Base-by-base conservation (phyloP, 139 green algal genomes). In the Coccomyxa sp. region DNA sequence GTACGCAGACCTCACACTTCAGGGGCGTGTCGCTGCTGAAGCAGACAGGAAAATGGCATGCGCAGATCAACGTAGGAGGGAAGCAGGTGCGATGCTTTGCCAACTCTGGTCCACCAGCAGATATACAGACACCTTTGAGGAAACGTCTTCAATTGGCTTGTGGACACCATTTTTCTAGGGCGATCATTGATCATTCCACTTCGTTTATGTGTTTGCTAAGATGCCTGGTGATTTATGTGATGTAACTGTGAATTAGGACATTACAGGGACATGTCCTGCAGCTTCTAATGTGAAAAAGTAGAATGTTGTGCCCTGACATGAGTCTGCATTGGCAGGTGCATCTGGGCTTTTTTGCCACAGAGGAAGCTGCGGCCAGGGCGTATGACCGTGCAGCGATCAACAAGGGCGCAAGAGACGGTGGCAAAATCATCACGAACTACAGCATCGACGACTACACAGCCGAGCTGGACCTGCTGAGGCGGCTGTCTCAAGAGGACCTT, bases 41-140 rank as follows among this genome's bases (percentile, higher is more conserved):
- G n/a, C 87, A 85, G 58, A 92, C 87, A 7, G 81, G 82, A 17
- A 85, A 87, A 30, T 92, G 89, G 89, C 87, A 90, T 68, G 85
- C 89, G 27, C 89, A 92, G 81, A 89, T 92, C 76, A 88, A 88
- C n/a, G 67, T 89, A 23, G 85, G 60, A 28, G 87, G 87, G 30
- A 86, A 85, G 25, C 87, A 92, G 85, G 85, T 86, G 38, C 13
- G 76, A 12, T 60, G 25, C 1, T 15, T 66, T 25, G 21, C 25
- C 16, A 27, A 38, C 23, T 81, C 17, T 75, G 66, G 66, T 75
- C 1, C 66, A 25, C 21, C 66, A 75, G 66, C 66, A 75, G 66
- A 27, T 75, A 75, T 13, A 10, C 9, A 51, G 38, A 51, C 7
- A 51, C 7, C 38, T 51, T 51, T 51, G 38, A 51, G 38, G 38